Percentiles rank a stretch among this genome's conserved stretches.
Conservation (phyloP, 2,329 filamentous ascomycete genomes). For the Magnaporthiopsis incrustans region DNA sequence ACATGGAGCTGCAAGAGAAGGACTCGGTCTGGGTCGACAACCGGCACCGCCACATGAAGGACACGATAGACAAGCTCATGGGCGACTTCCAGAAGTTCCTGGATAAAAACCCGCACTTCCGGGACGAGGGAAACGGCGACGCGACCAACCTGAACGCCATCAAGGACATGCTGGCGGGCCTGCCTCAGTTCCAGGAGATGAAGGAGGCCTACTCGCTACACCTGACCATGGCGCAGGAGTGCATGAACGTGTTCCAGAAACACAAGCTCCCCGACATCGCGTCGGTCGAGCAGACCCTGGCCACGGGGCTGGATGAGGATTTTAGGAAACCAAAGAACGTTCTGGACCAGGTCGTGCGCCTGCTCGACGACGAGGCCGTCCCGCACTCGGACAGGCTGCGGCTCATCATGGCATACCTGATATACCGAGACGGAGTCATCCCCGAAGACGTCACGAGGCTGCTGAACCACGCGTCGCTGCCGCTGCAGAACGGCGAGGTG, state of each 20-base stretch:
- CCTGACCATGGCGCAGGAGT: conserved; percentile 92
- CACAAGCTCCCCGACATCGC: conserved; percentile 82
- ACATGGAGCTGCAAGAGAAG: conserved; percentile 83
- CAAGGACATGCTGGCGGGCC: conserved; percentile 90
- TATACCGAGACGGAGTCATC: conserved; percentile 81
- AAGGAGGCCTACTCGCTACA: conserved; percentile 94
- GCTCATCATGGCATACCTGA: conserved; percentile 74
- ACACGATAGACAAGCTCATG: conserved; percentile 90
- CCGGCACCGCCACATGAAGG: conserved; percentile 93
- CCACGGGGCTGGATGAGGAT: conserved; percentile 89
- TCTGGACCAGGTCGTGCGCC: conserved; percentile 72
- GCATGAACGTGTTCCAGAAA: conserved; percentile 85
- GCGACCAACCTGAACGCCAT: conserved; percentile 80
- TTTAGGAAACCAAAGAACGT: conserved; percentile 85
- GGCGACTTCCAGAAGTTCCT: conserved; percentile 89
- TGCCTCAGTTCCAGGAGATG: conserved; percentile 91
- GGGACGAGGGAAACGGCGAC: conserved; percentile 48
- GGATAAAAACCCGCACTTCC: conserved; percentile 85
- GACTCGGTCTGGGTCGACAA: conserved; percentile 96
- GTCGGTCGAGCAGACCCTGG: conserved; percentile 80
- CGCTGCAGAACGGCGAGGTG: conserved; percentile 62
- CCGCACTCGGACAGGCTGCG: conserved; percentile 68
- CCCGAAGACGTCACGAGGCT: conserved; percentile 77
- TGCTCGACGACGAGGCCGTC: conserved; percentile 80
- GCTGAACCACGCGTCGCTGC: conserved; percentile 72